Conservation (phyloP, 371 early-diverging fungal genomes). For the Conidiobolus coronatus region DNA sequence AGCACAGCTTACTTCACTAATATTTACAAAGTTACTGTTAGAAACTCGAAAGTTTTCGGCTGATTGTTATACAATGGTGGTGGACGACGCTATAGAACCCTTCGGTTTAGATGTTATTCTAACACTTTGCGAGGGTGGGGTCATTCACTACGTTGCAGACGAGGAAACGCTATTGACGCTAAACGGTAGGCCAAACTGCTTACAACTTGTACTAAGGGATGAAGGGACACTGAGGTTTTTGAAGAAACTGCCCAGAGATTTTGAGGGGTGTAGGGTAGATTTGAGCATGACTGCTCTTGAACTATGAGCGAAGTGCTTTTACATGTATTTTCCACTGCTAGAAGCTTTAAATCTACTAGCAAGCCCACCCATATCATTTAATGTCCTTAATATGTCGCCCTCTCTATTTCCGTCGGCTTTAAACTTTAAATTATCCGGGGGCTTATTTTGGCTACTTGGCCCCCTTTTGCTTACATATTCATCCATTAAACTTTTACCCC, state of each 20-base stretch:
- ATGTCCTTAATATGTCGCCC: too few relatives aligned
- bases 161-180: constrained; percentile 22
- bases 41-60: constrained; percentile 22
- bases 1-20: constrained; percentile 12
- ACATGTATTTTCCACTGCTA: too few relatives aligned
- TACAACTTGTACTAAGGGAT: constrained; percentile 22
- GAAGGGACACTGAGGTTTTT: constrained; percentile 26
- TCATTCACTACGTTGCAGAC: constrained; percentile 25
- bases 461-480: too few relatives aligned
- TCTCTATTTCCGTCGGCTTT: too few relatives aligned
- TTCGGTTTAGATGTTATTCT: constrained; percentile 24
- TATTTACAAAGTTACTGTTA: constrained; percentile 3
- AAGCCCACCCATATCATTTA: too few relatives aligned
- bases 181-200: constrained; percentile 19
- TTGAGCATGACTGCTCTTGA: too few relatives aligned
- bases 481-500: too few relatives aligned
- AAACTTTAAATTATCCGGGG: too few relatives aligned
- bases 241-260: constrained; percentile 7
- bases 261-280: too few relatives aligned
- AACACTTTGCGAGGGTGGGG: constrained; percentile 18
- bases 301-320: too few relatives aligned
- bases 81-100: constrained; percentile 26
- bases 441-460: too few relatives aligned
- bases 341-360: too few relatives aligned
- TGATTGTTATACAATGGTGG: constrained; percentile 28